phyloP scores from a whole-genome alignment of 2,329 filamentous ascomycete genomes.

The Dothidotthia symphoricarpi region DNA sequence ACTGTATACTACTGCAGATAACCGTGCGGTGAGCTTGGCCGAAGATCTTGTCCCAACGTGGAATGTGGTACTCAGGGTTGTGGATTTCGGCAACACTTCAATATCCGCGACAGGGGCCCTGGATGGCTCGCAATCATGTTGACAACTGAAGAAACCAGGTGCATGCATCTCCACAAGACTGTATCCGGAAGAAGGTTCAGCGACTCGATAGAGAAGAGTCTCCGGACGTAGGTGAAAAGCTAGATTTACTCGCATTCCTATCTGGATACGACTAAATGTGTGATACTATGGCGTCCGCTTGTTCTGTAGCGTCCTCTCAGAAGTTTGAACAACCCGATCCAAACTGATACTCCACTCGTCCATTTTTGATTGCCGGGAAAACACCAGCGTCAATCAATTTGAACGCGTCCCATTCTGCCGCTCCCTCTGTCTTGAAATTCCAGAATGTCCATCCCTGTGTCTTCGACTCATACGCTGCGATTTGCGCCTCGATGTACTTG shows the following conservation, averaged over 20 bases:
- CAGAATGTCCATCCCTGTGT: conserved; percentile 58
- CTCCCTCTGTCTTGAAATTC: conserved; percentile 58
- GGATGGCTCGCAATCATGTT: too few relatives aligned
- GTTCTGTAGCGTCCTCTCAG: neutral
- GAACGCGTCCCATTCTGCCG: conserved; percentile 56
- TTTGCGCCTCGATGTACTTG: conserved; percentile 56
- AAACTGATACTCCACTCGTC: conserved; percentile 23
- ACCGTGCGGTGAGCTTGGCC: conserved; percentile 11
- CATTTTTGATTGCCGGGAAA: conserved; percentile 44
- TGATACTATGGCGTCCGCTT: too few relatives aligned
- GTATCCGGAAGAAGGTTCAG: too few relatives aligned
- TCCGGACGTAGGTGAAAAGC: too few relatives aligned
- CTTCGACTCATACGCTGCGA: conserved; percentile 52
- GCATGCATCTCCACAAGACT: too few relatives aligned
- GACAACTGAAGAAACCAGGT: too few relatives aligned
- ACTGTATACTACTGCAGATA: conserved; percentile 9
- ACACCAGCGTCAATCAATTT: conserved; percentile 51
- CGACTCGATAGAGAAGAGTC: too few relatives aligned
- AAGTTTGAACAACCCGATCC: conserved; percentile 17
- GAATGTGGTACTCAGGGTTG: neutral
- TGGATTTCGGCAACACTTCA: neutral
- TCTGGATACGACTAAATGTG: too few relatives aligned
- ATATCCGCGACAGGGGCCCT: neutral
- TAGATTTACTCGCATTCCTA: too few relatives aligned
- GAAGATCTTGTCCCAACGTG: conserved; percentile 8